Evolutionary conservation across 2,329 filamentous ascomycete genomes (phyloP).

Genomic region (Botrytis squamosa): DNA sequence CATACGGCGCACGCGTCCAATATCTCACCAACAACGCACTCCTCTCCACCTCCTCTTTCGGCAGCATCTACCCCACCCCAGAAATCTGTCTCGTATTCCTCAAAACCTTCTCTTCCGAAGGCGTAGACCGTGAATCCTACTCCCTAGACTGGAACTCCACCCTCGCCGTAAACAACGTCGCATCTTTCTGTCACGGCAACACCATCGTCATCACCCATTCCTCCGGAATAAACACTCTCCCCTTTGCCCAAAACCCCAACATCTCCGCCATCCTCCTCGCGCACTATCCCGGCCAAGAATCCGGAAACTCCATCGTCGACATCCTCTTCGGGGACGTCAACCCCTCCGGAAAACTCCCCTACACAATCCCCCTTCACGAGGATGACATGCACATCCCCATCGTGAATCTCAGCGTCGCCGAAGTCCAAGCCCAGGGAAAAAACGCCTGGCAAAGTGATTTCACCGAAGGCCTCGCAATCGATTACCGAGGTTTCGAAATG

Average conservation of each 20-base stretch:
- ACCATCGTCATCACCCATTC: conserved; percentile 68
- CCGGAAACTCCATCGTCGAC: conserved; percentile 72
- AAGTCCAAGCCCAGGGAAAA: not conserved
- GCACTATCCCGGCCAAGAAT: conserved; percentile 76
- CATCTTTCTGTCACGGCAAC: conserved; percentile 48
- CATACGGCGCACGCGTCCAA: conserved; percentile 23
- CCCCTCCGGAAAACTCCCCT: conserved; percentile 65
- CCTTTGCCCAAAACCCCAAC: conserved; percentile 69
- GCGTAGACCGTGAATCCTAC: conserved; percentile 59
- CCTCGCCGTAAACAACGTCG: conserved; percentile 46
- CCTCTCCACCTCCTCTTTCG: conserved; percentile 15
- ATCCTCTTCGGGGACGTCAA: conserved; percentile 77
- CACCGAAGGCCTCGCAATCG: conserved; percentile 73
- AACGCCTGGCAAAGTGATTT: conserved; percentile 59
- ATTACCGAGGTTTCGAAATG: conserved; percentile 72
- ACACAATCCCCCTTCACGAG: conserved; percentile 58
- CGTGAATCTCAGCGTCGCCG: conserved; percentile 41
- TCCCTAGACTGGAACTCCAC: conserved; percentile 41
- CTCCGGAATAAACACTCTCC: conserved; percentile 58
- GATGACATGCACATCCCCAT: conserved; percentile 54
- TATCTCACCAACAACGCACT: conserved; percentile 25
- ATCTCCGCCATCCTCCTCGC: conserved; percentile 80
- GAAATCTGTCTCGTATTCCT: conserved; percentile 42
- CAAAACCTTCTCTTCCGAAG: conserved; percentile 69
- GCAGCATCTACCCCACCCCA: not conserved